These are phyloP conservation scores for Halophytophthora polymorphica DNA, from an alignment of 352 stramenopile species.

Conservation along the genomic window DNA sequence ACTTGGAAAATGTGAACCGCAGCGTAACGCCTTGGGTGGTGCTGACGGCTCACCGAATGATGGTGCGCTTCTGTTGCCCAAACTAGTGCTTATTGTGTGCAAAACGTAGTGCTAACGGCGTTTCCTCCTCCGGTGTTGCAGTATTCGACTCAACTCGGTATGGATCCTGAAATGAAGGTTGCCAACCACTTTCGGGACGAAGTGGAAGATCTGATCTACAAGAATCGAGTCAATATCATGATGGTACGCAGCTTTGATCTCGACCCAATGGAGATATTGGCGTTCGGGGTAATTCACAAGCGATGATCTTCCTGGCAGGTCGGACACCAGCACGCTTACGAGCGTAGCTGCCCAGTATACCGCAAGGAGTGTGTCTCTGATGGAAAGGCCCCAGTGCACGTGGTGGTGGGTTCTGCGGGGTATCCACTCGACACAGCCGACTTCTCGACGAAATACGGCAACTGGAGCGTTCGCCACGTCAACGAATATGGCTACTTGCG, in stretches of 20 bases:
- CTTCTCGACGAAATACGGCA: constrained; percentile 59
- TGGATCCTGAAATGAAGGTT: constrained; percentile 62
- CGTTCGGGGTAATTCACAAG: constrained; percentile 8
- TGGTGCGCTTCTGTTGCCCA: constrained; percentile 37
- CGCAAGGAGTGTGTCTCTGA: constrained; percentile 54
- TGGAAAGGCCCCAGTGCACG: constrained; percentile 61
- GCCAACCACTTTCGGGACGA: constrained; percentile 78
- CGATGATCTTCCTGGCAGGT: constrained; percentile 24
- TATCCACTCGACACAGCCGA: constrained; percentile 42
- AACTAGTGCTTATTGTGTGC: constrained; percentile 1
- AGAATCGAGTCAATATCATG: constrained; percentile 87
- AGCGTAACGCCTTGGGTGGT: constrained; percentile 89
- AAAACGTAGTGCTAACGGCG: not conserved
- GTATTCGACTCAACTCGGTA: constrained; percentile 54
- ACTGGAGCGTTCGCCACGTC: constrained; percentile 62
- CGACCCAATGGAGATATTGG: not conserved
- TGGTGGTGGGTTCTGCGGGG: constrained; percentile 76
- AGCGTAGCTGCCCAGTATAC: constrained; percentile 82
- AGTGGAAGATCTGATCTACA: constrained; percentile 85
- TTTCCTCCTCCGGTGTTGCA: constrained; percentile 8
- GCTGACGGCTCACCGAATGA: constrained; percentile 87
- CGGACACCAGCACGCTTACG: constrained; percentile 90
- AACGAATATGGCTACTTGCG: constrained; percentile 73
- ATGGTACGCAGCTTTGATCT: constrained; percentile 37
- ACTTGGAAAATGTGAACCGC: constrained; percentile 79